Conservation (phyloP, 352 stramenopile species). For the Halophytophthora batemanensis region DNA sequence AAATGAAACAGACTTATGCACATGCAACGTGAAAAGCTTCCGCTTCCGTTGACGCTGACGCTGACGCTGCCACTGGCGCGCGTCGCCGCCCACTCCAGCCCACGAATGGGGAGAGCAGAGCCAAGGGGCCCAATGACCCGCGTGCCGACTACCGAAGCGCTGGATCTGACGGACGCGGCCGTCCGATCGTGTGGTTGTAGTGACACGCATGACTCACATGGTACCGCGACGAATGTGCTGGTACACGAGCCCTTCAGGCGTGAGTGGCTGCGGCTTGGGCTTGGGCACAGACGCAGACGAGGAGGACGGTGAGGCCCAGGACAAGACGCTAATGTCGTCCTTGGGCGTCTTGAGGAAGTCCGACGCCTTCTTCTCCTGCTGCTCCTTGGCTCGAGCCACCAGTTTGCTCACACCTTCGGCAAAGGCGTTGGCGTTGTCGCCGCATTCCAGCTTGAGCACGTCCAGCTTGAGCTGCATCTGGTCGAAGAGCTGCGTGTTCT, state of each 20-base stretch:
- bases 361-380: constrained; percentile 48
- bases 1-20: no score
- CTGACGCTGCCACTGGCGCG: no score
- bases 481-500: constrained; percentile 66
- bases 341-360: constrained; percentile 46
- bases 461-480: constrained; percentile 69
- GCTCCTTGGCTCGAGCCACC: constrained; percentile 48
- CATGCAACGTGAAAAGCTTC: no score
- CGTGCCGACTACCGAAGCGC: no score
- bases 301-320: constrained; percentile 24
- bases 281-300: constrained; percentile 13
- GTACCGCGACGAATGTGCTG: constrained; percentile 74
- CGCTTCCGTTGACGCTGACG: no score
- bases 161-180: no score
- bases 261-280: constrained; percentile 30
- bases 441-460: constrained; percentile 44
- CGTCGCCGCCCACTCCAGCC: no score
- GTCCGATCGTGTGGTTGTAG: background rate
- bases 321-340: constrained; percentile 64
- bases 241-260: constrained; percentile 52
- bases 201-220: constrained; percentile 48
- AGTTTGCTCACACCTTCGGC: constrained; percentile 51
- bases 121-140: no score
- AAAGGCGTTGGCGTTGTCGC: constrained; percentile 60
- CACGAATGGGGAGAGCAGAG: no score